Conservation (phyloP, 345 rosid genomes). For the Ceriops decandra region DNA sequence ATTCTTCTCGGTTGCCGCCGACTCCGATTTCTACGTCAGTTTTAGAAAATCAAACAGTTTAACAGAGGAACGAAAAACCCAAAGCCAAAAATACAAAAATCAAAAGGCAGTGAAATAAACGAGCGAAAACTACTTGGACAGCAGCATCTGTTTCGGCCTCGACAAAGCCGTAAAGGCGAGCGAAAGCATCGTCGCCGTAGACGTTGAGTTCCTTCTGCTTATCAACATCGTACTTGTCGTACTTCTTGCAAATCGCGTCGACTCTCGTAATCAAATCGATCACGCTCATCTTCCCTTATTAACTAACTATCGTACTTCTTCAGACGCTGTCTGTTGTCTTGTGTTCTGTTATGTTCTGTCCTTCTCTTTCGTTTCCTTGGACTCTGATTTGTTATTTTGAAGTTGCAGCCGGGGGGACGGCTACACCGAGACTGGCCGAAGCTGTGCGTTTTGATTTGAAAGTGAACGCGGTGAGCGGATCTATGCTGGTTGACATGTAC, state of each 20-base stretch:
- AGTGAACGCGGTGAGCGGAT: no score
- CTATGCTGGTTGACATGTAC: no score
- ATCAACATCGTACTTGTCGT: constrained; percentile 28
- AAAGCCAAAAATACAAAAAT: background rate
- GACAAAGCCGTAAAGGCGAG: constrained; percentile 21
- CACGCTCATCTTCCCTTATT: constrained; percentile 18
- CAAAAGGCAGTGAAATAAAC: background rate
- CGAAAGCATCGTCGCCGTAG: constrained; percentile 25
- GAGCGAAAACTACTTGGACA: constrained; percentile 10
- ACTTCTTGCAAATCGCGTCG: constrained; percentile 26
- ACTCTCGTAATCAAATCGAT: constrained; percentile 29
- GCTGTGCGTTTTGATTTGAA: no score
- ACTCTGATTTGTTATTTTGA: no score
- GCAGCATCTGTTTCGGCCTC: constrained; percentile 23
- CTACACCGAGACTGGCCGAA: background rate
- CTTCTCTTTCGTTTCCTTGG: no score
- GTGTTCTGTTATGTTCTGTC: no score
- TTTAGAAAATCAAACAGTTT: no score
- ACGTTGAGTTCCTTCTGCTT: constrained; percentile 22
- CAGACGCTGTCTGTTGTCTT: background rate
- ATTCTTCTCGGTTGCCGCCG: constrained; percentile 17
- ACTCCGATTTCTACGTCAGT: constrained; percentile 22
- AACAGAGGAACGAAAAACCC: background rate
- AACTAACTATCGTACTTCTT: background rate
- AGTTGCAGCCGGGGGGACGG: constrained; percentile 7